These are phyloP conservation scores for Chamaecrista fasciculata DNA, from an alignment of 306 rosid species.

Conservation along the genomic window DNA sequence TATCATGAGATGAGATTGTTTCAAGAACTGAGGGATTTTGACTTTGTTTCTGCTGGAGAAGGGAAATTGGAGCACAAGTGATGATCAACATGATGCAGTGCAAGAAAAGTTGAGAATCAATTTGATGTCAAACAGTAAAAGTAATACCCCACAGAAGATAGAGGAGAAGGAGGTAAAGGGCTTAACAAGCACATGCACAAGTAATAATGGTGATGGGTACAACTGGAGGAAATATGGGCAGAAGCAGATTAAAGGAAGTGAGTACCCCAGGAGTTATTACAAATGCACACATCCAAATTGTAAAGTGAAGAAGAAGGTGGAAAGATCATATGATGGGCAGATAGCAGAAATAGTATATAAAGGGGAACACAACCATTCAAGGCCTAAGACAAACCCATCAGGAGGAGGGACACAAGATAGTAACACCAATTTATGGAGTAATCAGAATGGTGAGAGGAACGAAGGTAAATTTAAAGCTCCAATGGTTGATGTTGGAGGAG, in stretches of 20 bases:
- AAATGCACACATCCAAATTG: too few relatives aligned
- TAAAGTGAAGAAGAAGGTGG: slow-evolving; percentile 89
- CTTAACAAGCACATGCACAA: slow-evolving; percentile 36
- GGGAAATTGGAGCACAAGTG: slow-evolving; percentile 62
- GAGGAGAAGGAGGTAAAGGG: slow-evolving; percentile 59
- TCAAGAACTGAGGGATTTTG: not conserved
- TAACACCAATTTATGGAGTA: slow-evolving; percentile 26
- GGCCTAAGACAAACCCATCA: slow-evolving; percentile 56
- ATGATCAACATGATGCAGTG: slow-evolving; percentile 41
- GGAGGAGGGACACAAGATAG: slow-evolving; percentile 51
- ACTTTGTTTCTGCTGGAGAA: slow-evolving; percentile 31
- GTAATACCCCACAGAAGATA: slow-evolving; percentile 34
- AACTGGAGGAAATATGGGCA: slow-evolving; percentile 98
- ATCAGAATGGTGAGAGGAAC: slow-evolving; percentile 47
- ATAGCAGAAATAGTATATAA: slow-evolving; percentile 90
- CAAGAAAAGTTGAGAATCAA: slow-evolving; percentile 46
- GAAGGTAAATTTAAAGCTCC: slow-evolving; percentile 51
- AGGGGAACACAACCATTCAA: slow-evolving; percentile 86
- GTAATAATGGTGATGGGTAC: slow-evolving; percentile 65
- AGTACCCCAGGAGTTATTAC: slow-evolving; percentile 83
- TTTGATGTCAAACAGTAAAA: slow-evolving; percentile 34
- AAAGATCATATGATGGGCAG: slow-evolving; percentile 82
- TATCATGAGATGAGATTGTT: not conserved
- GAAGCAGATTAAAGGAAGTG: slow-evolving; percentile 92
- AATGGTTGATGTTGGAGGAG: slow-evolving; percentile 33